Base-by-base conservation (phyloP, 805 yeast genomes). In the Zygosaccharomyces bailii region DNA sequence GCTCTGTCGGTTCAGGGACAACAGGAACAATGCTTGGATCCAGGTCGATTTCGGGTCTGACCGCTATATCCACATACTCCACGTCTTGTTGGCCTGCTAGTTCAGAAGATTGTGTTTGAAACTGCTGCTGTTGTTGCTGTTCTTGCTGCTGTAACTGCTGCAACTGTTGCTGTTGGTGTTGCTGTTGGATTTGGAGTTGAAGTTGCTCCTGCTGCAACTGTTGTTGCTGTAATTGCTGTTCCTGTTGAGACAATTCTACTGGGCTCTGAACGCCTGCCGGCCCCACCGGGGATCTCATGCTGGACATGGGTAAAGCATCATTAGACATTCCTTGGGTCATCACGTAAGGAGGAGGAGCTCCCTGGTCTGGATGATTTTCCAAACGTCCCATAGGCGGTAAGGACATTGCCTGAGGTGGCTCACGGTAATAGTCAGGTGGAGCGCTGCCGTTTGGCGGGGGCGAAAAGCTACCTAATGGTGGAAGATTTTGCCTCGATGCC, bases 21-120 rank as follows among this genome's bases (percentile, higher is more conserved):
- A 88, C 86, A 1, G 96, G 91, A 3, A 88, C 82, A 44, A 89
- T 71, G 8, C 90, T 80, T 2, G 95, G 90, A 49, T 64, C 59
- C 56, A 72, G 61, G 55, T 74, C 73, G 43, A 59, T 51, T 56
- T 72, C 67, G 40, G 69, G 70, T 48, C 75, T 70, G 4, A 65
- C 58, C 3, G 63, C 52, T 17, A 40, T 48, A 27, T 57, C 61
- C 24, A 40, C 45, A 25, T 51, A 55, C 38, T 46, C 47, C 29
- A 44, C 43, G 14, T 45, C 51, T 18, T 43, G 52, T 40, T 59
- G 50, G 56, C 50, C 42, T 55, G 57, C 33, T 57, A 51, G 21
- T 63, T 62, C 18, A 8, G 40, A 14, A 6, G 32, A 68, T 46
- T 16, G 40, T 5, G 39, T 11, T 14, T 37, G 58, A 34, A 55